These are phyloP conservation scores for Phoma sp. DNA, from an alignment of 2,329 filamentous ascomycete genomes.

Conservation along the genomic window DNA sequence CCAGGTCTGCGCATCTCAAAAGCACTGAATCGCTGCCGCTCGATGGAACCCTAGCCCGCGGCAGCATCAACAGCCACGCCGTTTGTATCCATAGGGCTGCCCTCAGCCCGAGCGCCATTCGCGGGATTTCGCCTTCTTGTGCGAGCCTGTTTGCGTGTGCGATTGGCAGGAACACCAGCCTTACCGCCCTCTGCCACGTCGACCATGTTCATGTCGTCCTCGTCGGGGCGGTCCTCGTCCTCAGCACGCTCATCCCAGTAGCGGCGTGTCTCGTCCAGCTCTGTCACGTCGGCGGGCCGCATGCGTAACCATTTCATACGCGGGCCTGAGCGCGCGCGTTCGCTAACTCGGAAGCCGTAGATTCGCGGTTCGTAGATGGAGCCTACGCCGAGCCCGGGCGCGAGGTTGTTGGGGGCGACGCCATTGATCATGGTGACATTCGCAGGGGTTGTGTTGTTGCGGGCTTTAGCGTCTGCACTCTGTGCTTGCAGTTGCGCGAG, in stretches of 20 bases:
- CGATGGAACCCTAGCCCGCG: constrained; percentile 22
- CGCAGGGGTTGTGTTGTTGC: constrained; percentile 43
- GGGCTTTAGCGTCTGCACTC: constrained; percentile 39
- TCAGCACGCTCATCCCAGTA: constrained; percentile 55
- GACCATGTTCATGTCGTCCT: constrained; percentile 49
- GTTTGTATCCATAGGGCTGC: constrained; percentile 51
- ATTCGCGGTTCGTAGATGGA: constrained; percentile 95
- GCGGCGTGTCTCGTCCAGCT: constrained; percentile 74
- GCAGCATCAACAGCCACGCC: constrained; percentile 42
- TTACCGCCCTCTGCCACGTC: constrained; percentile 43
- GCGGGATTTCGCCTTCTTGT: constrained; percentile 42
- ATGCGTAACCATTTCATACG: constrained; percentile 96
- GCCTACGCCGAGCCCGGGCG: constrained; percentile 78
- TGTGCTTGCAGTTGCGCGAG: constrained; percentile 46
- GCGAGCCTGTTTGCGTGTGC: constrained; percentile 47
- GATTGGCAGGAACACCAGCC: constrained; percentile 29
- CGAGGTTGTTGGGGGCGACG: constrained; percentile 83
- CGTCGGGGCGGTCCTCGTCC: constrained; percentile 44
- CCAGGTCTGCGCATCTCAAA: too few species aligned
- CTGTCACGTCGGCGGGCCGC: constrained; percentile 77
- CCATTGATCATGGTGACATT: constrained; percentile 71
- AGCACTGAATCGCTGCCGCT: too few species aligned
- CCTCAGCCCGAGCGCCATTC: constrained; percentile 34
- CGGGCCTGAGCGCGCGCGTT: constrained; percentile 85
- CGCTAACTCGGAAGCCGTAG: constrained; percentile 94